Conservation (phyloP, 306 rosid genomes). For the Fagus crenata region DNA sequence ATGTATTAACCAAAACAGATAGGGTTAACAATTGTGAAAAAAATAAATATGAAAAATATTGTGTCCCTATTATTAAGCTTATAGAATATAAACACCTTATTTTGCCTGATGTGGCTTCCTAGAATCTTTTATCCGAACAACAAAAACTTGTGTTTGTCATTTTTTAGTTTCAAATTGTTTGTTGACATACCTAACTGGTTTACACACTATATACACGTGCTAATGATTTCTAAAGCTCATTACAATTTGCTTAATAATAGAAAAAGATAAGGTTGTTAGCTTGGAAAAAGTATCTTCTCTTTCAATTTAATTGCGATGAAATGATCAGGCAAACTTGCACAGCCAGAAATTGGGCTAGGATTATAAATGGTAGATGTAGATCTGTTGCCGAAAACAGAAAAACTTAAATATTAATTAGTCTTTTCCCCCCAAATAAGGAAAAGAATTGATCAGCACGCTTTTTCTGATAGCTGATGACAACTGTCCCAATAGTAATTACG, state of each 20-base stretch:
- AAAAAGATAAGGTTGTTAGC: conserved; percentile 28
- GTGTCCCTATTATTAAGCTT: no score
- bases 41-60: no score
- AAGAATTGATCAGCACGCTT: conserved; percentile 18
- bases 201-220: background rate
- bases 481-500: conserved; percentile 26
- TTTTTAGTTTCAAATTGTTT: background rate
- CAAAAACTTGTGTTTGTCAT: background rate
- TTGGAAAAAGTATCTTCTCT: conserved; percentile 16
- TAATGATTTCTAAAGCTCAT: conserved; percentile 11
- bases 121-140: conserved; percentile 10
- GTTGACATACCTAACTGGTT: background rate
- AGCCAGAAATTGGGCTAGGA: conserved; percentile 4
- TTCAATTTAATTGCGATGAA: conserved; percentile 7
- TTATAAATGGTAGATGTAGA: conserved; percentile 10
- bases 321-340: conserved; percentile 6
- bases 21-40: no score
- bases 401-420: conserved; percentile 1
- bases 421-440: conserved; percentile 19
- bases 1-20: no score
- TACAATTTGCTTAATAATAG: conserved; percentile 38
- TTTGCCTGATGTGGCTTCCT: conserved; percentile 14
- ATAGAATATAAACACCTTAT: background rate
- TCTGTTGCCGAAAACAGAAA: conserved; percentile 15
- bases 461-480: conserved; percentile 38